phyloP scores from a whole-genome alignment of 2,329 filamentous ascomycete genomes.

The Trichoderma koningiopsis region DNA sequence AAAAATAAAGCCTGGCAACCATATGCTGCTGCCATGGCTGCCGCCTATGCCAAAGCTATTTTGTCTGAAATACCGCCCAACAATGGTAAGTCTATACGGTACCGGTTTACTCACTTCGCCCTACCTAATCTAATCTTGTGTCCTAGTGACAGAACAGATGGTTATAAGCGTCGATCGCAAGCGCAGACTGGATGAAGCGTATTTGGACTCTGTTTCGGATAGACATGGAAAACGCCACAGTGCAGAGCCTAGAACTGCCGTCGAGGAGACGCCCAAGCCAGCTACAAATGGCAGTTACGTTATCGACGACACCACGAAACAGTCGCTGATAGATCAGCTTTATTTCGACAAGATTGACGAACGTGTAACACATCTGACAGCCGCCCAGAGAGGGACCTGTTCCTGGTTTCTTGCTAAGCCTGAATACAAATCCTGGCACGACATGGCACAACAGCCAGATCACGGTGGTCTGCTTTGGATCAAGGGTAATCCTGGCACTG shows the following conservation, averaged over 20 bases:
- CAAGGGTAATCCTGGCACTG: neutral
- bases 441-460: neutral
- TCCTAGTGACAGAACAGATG: neutral
- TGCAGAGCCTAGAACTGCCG: neutral
- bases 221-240: neutral
- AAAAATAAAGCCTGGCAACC: conserved; percentile 25
- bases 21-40: conserved; percentile 24
- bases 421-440: conserved; percentile 25
- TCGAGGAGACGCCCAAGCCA: neutral
- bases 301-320: neutral
- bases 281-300: too few species aligned
- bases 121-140: neutral
- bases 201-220: neutral
- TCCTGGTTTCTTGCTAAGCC: conserved; percentile 26
- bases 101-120: too few species aligned
- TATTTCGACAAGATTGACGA: conserved; percentile 6
- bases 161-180: accelerated
- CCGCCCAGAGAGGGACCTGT: conserved; percentile 26
- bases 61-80: neutral
- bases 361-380: neutral
- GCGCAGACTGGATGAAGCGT: neutral
- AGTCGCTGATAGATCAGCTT: neutral
- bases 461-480: conserved; percentile 9
- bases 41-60: conserved; percentile 14
- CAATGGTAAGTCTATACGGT: neutral